Conservation (phyloP, 2,329 filamentous ascomycete genomes). For the Colletotrichum camelliae region DNA sequence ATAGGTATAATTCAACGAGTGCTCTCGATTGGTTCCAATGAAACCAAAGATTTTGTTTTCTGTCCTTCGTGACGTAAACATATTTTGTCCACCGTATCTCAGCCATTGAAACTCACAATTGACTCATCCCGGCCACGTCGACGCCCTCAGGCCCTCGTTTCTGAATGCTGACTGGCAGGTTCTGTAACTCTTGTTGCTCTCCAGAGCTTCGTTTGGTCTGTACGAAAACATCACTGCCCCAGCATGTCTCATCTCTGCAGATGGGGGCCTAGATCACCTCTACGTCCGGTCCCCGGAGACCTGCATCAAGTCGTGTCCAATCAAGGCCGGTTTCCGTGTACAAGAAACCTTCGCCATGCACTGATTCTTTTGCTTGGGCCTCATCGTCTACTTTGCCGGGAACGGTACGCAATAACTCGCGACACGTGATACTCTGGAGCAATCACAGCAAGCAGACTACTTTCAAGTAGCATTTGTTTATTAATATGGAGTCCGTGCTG, state of each 20-base stretch:
- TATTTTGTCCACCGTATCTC: background rate
- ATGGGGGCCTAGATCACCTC: background rate
- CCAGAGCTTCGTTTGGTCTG: accelerated
- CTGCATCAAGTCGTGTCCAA: background rate
- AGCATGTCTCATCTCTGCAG: background rate
- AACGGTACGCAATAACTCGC: background rate
- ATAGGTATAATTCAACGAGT: background rate
- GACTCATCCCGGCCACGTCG: background rate
- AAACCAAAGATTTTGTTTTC: background rate
- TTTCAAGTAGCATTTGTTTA: background rate
- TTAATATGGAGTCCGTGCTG: background rate
- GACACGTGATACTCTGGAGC: background rate
- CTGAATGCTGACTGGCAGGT: background rate
- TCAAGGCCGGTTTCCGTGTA: background rate
- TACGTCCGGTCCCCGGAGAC: background rate
- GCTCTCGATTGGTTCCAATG: background rate
- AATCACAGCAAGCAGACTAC: background rate
- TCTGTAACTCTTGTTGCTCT: background rate
- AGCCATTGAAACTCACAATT: background rate
- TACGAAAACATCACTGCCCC: background rate
- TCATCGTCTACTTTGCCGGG: background rate
- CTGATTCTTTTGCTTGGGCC: accelerated
- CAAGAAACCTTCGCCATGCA: background rate
- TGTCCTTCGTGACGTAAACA: background rate
- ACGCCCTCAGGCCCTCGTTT: background rate